Evolutionary conservation across 805 yeast genomes (phyloP), one percentile per base, ranked within the genome.

Genomic region (Wickerhamomyces xylosicus): DNA sequence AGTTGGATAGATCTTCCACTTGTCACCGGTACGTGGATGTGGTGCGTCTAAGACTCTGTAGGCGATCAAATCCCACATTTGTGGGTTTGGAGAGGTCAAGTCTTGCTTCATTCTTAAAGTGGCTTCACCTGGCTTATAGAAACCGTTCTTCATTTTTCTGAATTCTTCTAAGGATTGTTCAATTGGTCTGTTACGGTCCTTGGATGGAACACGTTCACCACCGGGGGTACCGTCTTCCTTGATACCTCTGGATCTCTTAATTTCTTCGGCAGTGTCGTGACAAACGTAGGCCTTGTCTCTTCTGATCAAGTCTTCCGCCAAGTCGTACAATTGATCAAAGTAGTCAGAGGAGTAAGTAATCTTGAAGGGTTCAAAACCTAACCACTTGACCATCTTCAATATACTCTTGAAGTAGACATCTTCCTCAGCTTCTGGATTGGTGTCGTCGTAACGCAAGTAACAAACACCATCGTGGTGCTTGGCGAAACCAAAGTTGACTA

Each of bases 51-150:
- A 69, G 3, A 92, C 95, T 60, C 99, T 77, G 66, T 92, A 92
- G 11, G 98, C 98, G 45, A 92, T 92, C 47, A 92, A 72, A 64
- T 92, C 99, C 99, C 99, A 92, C 98, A 92, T 92, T 66, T 92
- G 98, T 15, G 99, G 99, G 47, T 85, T 84, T 46, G 96, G 95
- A 15, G 92, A 83, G 8, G 62, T 57, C 46, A 92, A 66, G 55
- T 92, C 95, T 69, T 86, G 96, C 60, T 90, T 90, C 97, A 92
- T 92, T 66, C 99, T 81, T 57, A 92, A 71, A 10, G 87, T 86
- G 22, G 95, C 97, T 61, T 85, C 85, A 48, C 97, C 97, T 33
- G 87, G 87, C 48, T 74, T 69, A 64, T 82, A 92, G 46, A 69
- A 67, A 33, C 98, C 98, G 54, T 86, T 86, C 56, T 81, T 77